Percentiles rank a stretch among this genome's conserved stretches.
Evolutionary conservation across 345 rosid genomes (phyloP).

Genomic region (Brassica incana): DNA sequence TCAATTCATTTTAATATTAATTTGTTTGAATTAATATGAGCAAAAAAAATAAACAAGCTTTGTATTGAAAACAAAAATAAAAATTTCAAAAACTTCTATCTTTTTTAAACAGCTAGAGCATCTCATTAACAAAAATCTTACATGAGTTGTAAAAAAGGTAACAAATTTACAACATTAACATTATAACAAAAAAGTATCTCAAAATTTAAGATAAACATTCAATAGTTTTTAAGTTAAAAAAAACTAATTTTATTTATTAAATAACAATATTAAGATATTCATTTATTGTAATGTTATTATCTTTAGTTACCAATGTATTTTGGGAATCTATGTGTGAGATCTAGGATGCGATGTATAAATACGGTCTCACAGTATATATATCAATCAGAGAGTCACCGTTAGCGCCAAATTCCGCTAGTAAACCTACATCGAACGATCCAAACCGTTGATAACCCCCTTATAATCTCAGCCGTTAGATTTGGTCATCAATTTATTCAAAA

Average conservation of each 20-base stretch:
- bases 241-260: neutral
- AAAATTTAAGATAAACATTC: neutral
- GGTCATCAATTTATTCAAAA: constrained; percentile 43
- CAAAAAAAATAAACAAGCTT: neutral
- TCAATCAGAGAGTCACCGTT: constrained; percentile 27
- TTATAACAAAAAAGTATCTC: neutral
- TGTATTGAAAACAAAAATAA: neutral
- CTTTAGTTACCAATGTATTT: neutral
- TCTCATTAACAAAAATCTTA: neutral
- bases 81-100: neutral
- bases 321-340: neutral
- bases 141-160: neutral
- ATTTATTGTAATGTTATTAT: neutral
- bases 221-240: neutral
- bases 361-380: neutral
- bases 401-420: constrained; percentile 54
- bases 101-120: neutral
- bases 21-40: neutral
- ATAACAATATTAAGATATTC: neutral
- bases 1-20: neutral
- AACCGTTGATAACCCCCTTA: constrained; percentile 9
- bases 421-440: constrained; percentile 33
- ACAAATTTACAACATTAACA: neutral
- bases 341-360: neutral
- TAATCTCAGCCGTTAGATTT: constrained; percentile 40